These are phyloP conservation scores for Mycena haematopus DNA, from an alignment of 768 basidiomycete species.

Conservation along the genomic window DNA sequence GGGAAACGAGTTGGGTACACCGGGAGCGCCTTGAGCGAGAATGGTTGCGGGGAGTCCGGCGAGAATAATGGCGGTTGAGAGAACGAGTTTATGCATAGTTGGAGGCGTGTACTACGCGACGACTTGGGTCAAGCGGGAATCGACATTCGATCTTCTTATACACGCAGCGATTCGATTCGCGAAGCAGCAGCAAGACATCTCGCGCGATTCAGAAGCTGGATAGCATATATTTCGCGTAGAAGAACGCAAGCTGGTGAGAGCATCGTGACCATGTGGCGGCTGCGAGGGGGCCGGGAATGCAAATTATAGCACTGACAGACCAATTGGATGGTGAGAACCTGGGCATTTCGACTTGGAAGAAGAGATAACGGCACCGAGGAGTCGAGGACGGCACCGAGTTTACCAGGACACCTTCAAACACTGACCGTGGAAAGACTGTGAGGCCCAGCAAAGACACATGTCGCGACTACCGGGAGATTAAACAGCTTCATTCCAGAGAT, in stretches of 20 bases:
- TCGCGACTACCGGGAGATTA: too few species aligned
- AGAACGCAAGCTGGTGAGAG: constrained; percentile 1
- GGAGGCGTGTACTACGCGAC: neutral
- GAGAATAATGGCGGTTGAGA: neutral
- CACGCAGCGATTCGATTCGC: neutral
- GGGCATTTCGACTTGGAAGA: too few species aligned
- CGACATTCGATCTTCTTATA: neutral
- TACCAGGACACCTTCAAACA: too few species aligned
- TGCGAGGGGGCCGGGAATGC: constrained; percentile 7
- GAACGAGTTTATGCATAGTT: constrained; percentile 10
- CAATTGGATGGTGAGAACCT: neutral
- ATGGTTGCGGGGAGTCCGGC: neutral
- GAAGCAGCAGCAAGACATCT: constrained; percentile 11
- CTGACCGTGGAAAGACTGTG: too few species aligned
- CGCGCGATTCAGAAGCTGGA: constrained; percentile 27
- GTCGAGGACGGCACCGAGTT: too few species aligned
- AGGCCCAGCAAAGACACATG: too few species aligned
- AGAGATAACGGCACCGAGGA: too few species aligned
- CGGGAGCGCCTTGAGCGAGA: constrained; percentile 14
- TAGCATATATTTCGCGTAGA: neutral
- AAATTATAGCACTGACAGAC: constrained; percentile 5
- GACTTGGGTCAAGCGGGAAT: neutral
- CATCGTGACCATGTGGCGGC: constrained; percentile 19
- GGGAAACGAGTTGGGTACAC: constrained; percentile 29
- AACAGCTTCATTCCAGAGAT: too few species aligned